A percentile compares a stretch with the other conserved stretches of the same genome.
Conservation (phyloP, 2,329 filamentous ascomycete species). For the Trichoderma polysporum region DNA sequence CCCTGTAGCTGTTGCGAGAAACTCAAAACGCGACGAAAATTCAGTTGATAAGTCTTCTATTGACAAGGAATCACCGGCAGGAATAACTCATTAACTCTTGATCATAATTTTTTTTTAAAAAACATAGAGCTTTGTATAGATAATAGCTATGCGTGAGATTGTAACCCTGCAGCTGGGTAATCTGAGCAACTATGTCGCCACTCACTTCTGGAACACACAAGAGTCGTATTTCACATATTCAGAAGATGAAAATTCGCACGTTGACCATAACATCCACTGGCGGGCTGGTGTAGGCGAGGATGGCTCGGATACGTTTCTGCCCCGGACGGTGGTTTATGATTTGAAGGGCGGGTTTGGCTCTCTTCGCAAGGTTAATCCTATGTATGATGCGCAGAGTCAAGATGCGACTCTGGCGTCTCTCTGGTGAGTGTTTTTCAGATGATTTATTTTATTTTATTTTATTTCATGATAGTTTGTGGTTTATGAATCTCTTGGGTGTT, state of each 20-base stretch:
- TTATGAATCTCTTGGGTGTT: too few species aligned
- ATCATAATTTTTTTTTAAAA: background rate
- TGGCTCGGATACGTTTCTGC: conserved; percentile 87
- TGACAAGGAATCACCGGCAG: background rate
- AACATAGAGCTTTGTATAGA: background rate
- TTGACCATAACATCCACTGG: conserved; percentile 72
- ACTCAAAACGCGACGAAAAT: background rate
- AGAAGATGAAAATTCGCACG: conserved; percentile 35
- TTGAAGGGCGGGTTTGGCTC: conserved; percentile 92
- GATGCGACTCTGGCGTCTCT: conserved; percentile 34
- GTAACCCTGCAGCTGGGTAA: conserved; percentile 92
- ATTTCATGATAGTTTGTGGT: background rate
- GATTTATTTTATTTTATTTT: background rate
- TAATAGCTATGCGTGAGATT: conserved; percentile 78
- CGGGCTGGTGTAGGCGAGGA: conserved; percentile 77
- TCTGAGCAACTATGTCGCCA: conserved; percentile 87
- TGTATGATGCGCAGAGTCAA: conserved; percentile 63
- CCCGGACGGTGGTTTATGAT: conserved; percentile 89
- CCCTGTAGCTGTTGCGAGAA: background rate
- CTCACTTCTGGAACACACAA: conserved; percentile 98
- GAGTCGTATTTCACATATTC: conserved; percentile 97
- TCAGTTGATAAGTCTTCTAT: background rate
- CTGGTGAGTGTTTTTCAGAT: conserved; percentile 36
- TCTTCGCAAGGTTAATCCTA: conserved; percentile 79
- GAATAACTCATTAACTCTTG: background rate